Percentiles rank a stretch among this genome's conserved stretches.
Evolutionary conservation across 345 rosid genomes (phyloP).

Genomic region (Brassica napus): DNA sequence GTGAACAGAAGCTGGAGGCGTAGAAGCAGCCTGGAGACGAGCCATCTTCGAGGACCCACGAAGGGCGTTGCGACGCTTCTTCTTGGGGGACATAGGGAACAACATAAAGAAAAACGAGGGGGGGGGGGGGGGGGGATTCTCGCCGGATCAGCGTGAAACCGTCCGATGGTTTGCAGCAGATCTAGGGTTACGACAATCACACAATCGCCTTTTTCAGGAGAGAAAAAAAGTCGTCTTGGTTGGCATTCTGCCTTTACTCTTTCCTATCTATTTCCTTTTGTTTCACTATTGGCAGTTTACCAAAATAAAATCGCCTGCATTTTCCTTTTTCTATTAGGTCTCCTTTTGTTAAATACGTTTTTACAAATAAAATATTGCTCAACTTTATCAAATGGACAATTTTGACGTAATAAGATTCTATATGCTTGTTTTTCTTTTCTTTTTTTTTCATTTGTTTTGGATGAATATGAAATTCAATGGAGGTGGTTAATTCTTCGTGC

Average conservation of each 20-base stretch:
- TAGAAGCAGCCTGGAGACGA: background rate
- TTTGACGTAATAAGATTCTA: background rate
- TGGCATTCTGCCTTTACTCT: no score
- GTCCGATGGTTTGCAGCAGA: background rate
- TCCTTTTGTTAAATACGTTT: background rate
- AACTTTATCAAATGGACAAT: slow-evolving; percentile 4
- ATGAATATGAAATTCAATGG: slow-evolving; percentile 13
- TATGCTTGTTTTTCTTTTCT: background rate
- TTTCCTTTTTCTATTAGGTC: background rate
- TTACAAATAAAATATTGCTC: background rate
- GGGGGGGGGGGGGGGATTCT: background rate
- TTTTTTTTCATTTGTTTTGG: background rate
- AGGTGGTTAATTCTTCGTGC: background rate
- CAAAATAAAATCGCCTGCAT: no score
- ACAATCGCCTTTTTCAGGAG: no score
- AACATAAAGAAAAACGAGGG: background rate
- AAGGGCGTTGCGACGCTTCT: background rate
- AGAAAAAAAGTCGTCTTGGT: no score
- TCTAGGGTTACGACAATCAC: background rate
- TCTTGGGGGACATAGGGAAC: background rate
- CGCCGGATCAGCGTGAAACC: background rate
- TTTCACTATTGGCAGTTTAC: no score
- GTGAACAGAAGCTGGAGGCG: background rate
- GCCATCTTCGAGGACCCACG: background rate
- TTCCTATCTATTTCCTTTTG: no score